These are phyloP conservation scores for Sarocladium brachiariae DNA, from an alignment of 2,329 filamentous ascomycete genomes.

Conservation along the genomic window DNA sequence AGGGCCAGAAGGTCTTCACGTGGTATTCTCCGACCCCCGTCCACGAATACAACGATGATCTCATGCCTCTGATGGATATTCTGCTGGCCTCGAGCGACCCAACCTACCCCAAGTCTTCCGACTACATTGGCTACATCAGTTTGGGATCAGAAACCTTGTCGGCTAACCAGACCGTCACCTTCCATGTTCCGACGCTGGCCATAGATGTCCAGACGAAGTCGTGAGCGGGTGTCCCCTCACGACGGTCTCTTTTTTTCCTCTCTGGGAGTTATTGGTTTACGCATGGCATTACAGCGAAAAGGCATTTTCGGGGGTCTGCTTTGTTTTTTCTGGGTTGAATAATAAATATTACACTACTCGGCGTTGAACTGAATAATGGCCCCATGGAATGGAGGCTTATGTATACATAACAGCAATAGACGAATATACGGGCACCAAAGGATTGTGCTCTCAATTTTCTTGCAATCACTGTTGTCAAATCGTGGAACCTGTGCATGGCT, in stretches of 20 bases:
- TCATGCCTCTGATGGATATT: slow-evolving; percentile 36
- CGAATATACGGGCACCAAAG: background rate
- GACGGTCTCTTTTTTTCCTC: background rate
- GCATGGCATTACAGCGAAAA: background rate
- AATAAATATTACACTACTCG: background rate
- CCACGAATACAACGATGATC: slow-evolving; percentile 38
- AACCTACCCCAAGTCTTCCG: slow-evolving; percentile 29
- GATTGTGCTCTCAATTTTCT: background rate
- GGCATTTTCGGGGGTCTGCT: background rate
- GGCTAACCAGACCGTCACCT: slow-evolving; percentile 37
- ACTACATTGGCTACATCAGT: slow-evolving; percentile 45
- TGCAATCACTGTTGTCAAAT: too few relatives aligned
- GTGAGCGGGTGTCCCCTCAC: background rate
- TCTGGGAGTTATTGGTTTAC: background rate
- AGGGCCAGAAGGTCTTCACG: slow-evolving; percentile 40
- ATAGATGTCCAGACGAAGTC: slow-evolving; percentile 25
- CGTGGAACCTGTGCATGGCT: too few relatives aligned
- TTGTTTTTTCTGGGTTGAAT: background rate
- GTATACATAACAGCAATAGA: slow-evolving; percentile 1
- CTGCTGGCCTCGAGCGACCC: slow-evolving; percentile 27
- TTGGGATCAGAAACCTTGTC: slow-evolving; percentile 46
- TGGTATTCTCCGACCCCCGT: slow-evolving; percentile 35
- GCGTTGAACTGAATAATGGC: background rate
- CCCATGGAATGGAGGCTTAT: background rate
- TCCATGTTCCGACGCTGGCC: slow-evolving; percentile 33